These are phyloP conservation scores for Corylus heterophylla DNA, from an alignment of 306 rosid genomes.

Conservation along the genomic window DNA sequence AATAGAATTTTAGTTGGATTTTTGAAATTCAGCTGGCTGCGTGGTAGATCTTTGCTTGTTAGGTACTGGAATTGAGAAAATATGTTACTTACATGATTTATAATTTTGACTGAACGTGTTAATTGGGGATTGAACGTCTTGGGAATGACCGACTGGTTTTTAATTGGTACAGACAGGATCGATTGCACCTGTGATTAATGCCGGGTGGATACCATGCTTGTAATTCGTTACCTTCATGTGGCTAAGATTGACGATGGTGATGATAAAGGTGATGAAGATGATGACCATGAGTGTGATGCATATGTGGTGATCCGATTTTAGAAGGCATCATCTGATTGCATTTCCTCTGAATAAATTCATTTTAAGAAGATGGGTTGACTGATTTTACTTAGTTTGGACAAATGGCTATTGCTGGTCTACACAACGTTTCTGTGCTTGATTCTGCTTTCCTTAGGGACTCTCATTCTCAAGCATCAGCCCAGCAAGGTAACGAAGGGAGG, in stretches of 20 bases:
- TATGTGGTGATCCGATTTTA: conserved; percentile 38
- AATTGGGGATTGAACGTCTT: conserved; percentile 1
- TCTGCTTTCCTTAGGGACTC: conserved; percentile 74
- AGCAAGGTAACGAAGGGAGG: conserved; percentile 59
- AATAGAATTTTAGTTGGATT: conserved; percentile 3
- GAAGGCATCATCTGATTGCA: conserved; percentile 36
- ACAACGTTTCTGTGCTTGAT: conserved; percentile 68
- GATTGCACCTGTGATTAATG: conserved; percentile 18
- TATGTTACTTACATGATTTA: neutral
- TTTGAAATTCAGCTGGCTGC: conserved; percentile 4
- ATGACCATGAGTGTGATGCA: conserved; percentile 16
- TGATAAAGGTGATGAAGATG: neutral
- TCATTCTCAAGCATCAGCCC: conserved; percentile 56
- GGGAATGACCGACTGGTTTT: conserved; percentile 7
- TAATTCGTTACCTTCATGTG: conserved; percentile 26
- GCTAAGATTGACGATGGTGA: conserved; percentile 21
- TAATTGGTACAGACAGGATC: conserved; percentile 41
- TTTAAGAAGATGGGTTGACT: conserved; percentile 50
- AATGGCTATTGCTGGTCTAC: conserved; percentile 92
- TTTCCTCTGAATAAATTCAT: conserved; percentile 35
- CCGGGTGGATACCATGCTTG: conserved; percentile 17
- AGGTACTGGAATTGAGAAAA: conserved; percentile 3
- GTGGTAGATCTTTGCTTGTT: neutral
- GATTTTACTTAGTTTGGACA: conserved; percentile 28
- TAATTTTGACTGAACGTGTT: neutral